Base-by-base conservation (phyloP, 306 rosid species). In the Sicyos baderoa region DNA sequence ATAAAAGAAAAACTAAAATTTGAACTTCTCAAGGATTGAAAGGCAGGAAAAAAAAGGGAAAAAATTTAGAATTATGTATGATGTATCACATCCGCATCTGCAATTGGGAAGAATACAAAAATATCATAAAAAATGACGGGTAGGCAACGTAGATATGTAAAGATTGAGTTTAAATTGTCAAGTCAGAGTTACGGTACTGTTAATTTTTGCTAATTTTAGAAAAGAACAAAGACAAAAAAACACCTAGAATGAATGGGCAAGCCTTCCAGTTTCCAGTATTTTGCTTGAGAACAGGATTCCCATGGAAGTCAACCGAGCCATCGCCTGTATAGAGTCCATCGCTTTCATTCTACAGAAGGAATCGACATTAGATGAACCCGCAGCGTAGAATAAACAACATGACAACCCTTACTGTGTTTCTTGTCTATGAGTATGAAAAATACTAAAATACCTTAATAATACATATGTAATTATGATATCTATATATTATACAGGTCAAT, bases 211-310 rank as follows among this genome's bases (percentile, higher is more conserved):
- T 16, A 45, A 44, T 25, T 42, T 42, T 23, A 7, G 45, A 53
- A n/a, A 75, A 69, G 74, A 77, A 66, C 40, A 62, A 13, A 18
- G 6, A 29, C 2, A 7, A n/a, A 52, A 1, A 29, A n/a, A 8
- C 58, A 85, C 89, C 87, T 69, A 85, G 74, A 76, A 82, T 82
- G 72, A 78, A 85, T 42, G 89, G 84, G 71, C 89, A 85, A 4
- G 89, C 87, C 75, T 58, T 85, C 89, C 85, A 83, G 14, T 76
- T 85, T 62, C 89, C 87, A 27, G 89, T 83, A 74, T 77, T 83
- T 45, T 29, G 72, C 79, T 80, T 85, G 27, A 78, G 59, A 63
- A 78, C 84, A 67, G 82, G 87, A 14, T 64, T 76, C 55, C 89
- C 87, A 4, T 76, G 65, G 50, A 74, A 14, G 80, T 85, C 83